Evolutionary conservation across 805 yeast genomes (phyloP).

Genomic region (Candida mattraensis): DNA sequence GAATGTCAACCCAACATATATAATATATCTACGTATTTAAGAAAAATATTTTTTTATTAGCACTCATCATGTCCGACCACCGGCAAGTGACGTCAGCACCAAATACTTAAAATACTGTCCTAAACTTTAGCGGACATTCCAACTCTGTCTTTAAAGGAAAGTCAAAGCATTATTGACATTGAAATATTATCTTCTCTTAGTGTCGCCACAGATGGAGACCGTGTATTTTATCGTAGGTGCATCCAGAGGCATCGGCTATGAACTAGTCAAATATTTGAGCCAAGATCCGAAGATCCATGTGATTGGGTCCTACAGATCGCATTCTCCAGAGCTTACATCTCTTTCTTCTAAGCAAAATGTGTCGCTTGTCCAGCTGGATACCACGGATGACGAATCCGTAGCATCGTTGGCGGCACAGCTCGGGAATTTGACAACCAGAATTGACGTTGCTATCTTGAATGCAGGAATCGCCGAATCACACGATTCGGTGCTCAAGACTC

Average conservation of each 20-base stretch:
- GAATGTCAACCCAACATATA: too few species aligned
- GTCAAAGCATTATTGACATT: too few species aligned
- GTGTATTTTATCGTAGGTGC: conserved; percentile 42
- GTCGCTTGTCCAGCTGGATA: conserved; percentile 25
- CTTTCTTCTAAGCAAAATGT: conserved; percentile 20
- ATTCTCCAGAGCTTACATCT: conserved; percentile 17
- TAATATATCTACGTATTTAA: too few species aligned
- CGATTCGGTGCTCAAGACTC: not conserved
- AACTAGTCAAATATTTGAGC: conserved; percentile 30
- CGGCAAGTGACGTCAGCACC: too few species aligned
- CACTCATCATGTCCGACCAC: too few species aligned
- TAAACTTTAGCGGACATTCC: too few species aligned
- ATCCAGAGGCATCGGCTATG: conserved; percentile 43
- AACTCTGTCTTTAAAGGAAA: too few species aligned
- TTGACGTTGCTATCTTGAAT: conserved; percentile 38
- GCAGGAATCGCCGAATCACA: conserved; percentile 26
- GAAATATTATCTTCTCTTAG: not conserved
- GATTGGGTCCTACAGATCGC: conserved; percentile 18
- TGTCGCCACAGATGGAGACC: not conserved
- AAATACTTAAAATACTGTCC: too few species aligned
- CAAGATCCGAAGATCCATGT: conserved; percentile 22
- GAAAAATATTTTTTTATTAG: too few species aligned
- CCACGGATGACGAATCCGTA: conserved; percentile 20
- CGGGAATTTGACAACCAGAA: conserved; percentile 18
- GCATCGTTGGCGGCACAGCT: conserved; percentile 17